Evolutionary conservation across 352 stramenopile genomes (phyloP), one percentile per base, ranked within the genome.

Genomic region (Aphanomyces invadans): DNA sequence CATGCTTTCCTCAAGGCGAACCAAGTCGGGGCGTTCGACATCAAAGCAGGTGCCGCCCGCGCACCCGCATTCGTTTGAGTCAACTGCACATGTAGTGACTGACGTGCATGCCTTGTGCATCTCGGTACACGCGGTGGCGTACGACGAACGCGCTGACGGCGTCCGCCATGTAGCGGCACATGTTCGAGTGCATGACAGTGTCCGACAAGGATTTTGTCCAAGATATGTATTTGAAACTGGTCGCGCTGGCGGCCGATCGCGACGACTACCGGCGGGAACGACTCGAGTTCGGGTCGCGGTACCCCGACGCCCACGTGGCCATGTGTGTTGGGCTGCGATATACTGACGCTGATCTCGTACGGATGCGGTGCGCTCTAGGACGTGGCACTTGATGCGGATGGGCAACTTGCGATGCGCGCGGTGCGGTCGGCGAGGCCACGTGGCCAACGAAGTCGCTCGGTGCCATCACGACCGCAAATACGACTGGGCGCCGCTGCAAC

Each of bases 381-480:
- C 81, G 4, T 89, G 77, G 73, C 76, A 88, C 36, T 68, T 90
- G 19, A 87, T 89, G 80, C 79, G 81, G 5, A 90, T 90, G 78
- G 86, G 80, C 9, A 85, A 83, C 54, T 26, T 87, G 31, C 69
- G 71, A 1, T 89, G 82, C 62, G 74, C 77, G 59, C 76, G 79
- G 55, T 89, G 82, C 48, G 82, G 80, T 12, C 69, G 74, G 38
- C 71, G 72, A 38, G 81, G 81, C 0, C 81, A 90, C 36, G 36
- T 90, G 4, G 72, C 78, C 11, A 69, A 54, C 2, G 80, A 90
- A 49, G 60, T 75, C 0, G 73, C 70, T 2, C 79, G 81, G 9
- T 90, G 82, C 57, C 51, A 49, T 69, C 74, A 53, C 29, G 61
- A 59, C 49, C 51, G 61, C 31, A 48, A 73, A 32, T 25, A 69